Evolutionary conservation across 257 asterid genomes (phyloP).

Genomic region (Capsicum chinense): DNA sequence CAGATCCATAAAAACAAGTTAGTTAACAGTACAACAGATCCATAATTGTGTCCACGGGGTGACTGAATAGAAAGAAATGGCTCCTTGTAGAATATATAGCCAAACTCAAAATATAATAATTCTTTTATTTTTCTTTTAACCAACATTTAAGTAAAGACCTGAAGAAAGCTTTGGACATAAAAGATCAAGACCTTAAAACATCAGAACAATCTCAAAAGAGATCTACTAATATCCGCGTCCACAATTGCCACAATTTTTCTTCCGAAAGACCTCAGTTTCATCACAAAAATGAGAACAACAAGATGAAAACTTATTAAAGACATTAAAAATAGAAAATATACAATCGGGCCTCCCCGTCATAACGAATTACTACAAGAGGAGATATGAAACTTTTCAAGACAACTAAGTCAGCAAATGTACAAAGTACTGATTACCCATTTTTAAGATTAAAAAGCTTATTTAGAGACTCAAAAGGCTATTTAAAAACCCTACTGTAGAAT

Average conservation of each 20-base stretch:
- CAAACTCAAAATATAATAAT: slow-evolving; percentile 12
- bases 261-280: not conserved
- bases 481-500: not conserved
- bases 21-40: not conserved
- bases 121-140: slow-evolving; percentile 16
- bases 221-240: not conserved
- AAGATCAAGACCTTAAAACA: not conserved
- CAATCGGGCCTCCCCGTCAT: not conserved
- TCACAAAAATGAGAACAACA: too few relatives aligned
- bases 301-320: not conserved
- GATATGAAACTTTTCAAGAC: not conserved
- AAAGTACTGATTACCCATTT: not conserved
- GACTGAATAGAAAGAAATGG: slow-evolving; percentile 5
- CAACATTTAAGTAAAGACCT: not conserved
- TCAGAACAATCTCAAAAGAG: not conserved
- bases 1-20: not conserved
- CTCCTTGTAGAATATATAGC: not conserved
- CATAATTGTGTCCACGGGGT: not conserved
- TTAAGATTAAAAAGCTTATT: not conserved
- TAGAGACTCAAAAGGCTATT: not conserved
- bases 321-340: not conserved
- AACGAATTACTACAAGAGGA: not conserved
- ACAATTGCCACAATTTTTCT: not conserved
- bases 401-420: not conserved
- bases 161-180: slow-evolving; percentile 5